Evolutionary conservation across 139 green algal genomes (phyloP), one percentile per base, ranked within the genome.

Genomic region (Chlorella sp.): DNA sequence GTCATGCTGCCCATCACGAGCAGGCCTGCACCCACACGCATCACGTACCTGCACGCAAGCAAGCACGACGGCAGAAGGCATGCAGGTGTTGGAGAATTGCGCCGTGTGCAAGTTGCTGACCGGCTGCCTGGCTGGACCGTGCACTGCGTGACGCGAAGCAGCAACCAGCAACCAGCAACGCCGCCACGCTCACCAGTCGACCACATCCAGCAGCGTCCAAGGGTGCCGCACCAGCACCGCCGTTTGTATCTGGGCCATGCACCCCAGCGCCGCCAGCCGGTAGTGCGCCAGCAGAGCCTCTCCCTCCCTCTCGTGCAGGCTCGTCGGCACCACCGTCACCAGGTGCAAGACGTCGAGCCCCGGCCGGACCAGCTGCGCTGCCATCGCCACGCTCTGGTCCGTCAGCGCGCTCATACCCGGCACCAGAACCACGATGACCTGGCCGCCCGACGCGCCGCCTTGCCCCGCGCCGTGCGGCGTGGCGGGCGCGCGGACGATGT

Each of bases 321-420:
- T 23, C 31, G 50, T 72, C 68, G 26, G 27, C n/a, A 75, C 62
- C 35, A 67, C 67, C 5, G 68, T 75, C 27, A 80, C 74, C 26
- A 80, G 62, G 61, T 80, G 74, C 34, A 80, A 31, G 26, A 26
- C 27, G 74, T 80, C 74, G 26, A 42, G 74, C 1, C 74, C 74
- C 0, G 74, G 68, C 24, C 62, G 49, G 1, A 61, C 68, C 60
- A 80, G 31, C 36, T 42, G 63, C 5, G 33, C 22, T 2, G 69
- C 69, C 22, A 35, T 17, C 20, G 63, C 63, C 32, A 69, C 27
- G 31, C 31, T 32, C 31, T 14, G 6, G 32, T 69, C 63, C 33
- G 63, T 27, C 2, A 69, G 20, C 3, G 32, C 6, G 63, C 63
- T 27, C 32, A 35, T 35, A 5, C 2, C 20, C 31, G 5, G 20